phyloP scores from a whole-genome alignment of 2,329 filamentous ascomycete genomes.

The Hymenotorrendiella dingleyae region DNA sequence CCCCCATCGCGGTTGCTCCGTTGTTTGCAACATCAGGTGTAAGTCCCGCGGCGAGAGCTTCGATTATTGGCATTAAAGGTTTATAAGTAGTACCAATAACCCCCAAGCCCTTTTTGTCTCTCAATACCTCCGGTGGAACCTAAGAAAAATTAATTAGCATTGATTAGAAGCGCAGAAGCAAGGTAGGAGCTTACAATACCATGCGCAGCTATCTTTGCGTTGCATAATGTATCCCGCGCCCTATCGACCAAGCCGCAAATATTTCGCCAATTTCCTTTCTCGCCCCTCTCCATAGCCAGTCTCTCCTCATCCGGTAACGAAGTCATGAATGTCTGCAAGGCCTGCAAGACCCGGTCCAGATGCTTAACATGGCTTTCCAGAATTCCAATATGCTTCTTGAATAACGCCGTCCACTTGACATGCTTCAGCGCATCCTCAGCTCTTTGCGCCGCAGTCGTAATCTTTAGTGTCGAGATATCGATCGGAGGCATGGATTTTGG shows the following conservation, averaged over 20 bases:
- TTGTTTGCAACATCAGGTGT: background rate
- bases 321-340: slow-evolving; percentile 10
- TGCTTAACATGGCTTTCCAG: slow-evolving; percentile 22
- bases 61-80: slow-evolving; percentile 14
- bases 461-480: background rate
- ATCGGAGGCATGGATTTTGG: background rate
- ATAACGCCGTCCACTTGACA: slow-evolving; percentile 30
- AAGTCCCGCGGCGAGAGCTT: slow-evolving; percentile 8
- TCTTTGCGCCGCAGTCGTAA: background rate
- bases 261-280: slow-evolving; percentile 23
- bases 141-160: slow-evolving; percentile 8
- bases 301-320: background rate
- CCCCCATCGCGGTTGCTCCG: background rate
- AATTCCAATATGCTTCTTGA: slow-evolving; percentile 24
- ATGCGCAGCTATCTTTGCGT: slow-evolving; percentile 14
- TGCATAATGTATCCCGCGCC: slow-evolving; percentile 14
- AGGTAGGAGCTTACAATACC: slow-evolving; percentile 19
- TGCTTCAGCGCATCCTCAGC: slow-evolving; percentile 25
- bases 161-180: background rate
- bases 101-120: slow-evolving; percentile 21
- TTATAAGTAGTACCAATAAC: slow-evolving; percentile 16
- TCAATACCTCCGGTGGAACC: slow-evolving; percentile 13
- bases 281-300: slow-evolving; percentile 14
- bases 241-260: slow-evolving; percentile 24
- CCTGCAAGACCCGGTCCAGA: slow-evolving; percentile 19